Evolutionary conservation across 2,329 filamentous ascomycete species (phyloP).

Genomic region (Penicillium paneum): DNA sequence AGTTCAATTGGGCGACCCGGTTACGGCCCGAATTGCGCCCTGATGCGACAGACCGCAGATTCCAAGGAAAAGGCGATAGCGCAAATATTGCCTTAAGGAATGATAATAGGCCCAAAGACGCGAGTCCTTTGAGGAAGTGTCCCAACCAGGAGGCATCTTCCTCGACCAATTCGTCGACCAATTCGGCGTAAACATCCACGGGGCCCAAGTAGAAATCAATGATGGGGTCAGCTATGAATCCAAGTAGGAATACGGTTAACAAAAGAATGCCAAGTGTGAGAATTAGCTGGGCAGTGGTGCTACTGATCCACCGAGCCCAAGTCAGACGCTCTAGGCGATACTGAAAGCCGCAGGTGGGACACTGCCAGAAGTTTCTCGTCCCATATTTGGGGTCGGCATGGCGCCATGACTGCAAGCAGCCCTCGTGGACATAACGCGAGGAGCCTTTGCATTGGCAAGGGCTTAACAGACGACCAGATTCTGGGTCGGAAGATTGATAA

Average conservation of each 20-base stretch:
- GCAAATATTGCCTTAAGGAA: constrained; percentile 76
- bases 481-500: constrained; percentile 71
- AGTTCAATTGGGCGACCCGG: constrained; percentile 73
- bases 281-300: constrained; percentile 61
- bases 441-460: constrained; percentile 93
- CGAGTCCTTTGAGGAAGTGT: constrained; percentile 85
- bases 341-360: constrained; percentile 79
- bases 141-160: constrained; percentile 66
- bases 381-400: constrained; percentile 64
- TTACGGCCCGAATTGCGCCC: constrained; percentile 64
- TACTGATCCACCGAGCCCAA: constrained; percentile 69
- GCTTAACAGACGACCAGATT: constrained; percentile 73
- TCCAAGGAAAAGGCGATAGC: constrained; percentile 71
- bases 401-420: constrained; percentile 80
- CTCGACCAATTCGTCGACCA: constrained; percentile 41
- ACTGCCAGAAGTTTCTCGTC: constrained; percentile 75
- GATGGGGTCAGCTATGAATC: constrained; percentile 89
- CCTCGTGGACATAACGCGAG: constrained; percentile 90
- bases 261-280: constrained; percentile 72
- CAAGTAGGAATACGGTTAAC: constrained; percentile 72
- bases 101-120: constrained; percentile 83
- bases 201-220: constrained; percentile 86
- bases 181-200: constrained; percentile 53
- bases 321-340: constrained; percentile 76
- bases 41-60: constrained; percentile 62